Conservation (phyloP, 805 yeast genomes). For the Zygosaccharomyces gambellarensis region DNA sequence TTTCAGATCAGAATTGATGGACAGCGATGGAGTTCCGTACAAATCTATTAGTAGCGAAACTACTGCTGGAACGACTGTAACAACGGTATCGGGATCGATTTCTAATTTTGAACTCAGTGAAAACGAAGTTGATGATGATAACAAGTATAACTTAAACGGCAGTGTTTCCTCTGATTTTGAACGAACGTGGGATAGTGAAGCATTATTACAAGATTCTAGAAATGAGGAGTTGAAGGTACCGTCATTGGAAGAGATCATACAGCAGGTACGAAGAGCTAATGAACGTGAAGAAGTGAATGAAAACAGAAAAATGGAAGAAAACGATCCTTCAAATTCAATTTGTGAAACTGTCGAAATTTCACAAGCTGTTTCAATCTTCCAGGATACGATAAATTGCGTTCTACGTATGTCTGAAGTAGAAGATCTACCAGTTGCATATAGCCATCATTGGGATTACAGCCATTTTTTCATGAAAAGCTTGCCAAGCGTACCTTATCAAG, state of each 20-base stretch:
- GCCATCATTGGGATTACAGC: constrained; percentile 5
- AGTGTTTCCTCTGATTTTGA: constrained; percentile 1
- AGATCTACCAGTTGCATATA: neutral
- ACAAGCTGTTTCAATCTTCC: constrained; percentile 16
- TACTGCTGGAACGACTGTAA: constrained; percentile 16
- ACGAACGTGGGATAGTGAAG: neutral
- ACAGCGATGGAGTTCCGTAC: constrained; percentile 6
- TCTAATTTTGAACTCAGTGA: constrained; percentile 32
- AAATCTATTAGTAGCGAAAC: constrained; percentile 18
- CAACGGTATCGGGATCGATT: constrained; percentile 22
- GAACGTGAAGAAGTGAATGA: neutral
- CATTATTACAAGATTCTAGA: neutral
- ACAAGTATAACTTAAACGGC: neutral
- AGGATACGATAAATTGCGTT: constrained; percentile 17
- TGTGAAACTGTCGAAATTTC: neutral
- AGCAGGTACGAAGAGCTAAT: neutral
- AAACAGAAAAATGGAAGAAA: neutral
- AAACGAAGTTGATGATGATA: constrained; percentile 17
- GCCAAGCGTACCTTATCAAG: constrained; percentile 25
- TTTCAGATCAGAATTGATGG: constrained; percentile 19
- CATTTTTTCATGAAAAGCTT: constrained; percentile 29
- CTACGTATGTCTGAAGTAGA: constrained; percentile 11
- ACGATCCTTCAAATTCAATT: neutral
- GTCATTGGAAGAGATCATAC: neutral
- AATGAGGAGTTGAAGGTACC: neutral